Conservation (phyloP, 2,329 filamentous ascomycete genomes). For the Chrysosporium queenslandicum region DNA sequence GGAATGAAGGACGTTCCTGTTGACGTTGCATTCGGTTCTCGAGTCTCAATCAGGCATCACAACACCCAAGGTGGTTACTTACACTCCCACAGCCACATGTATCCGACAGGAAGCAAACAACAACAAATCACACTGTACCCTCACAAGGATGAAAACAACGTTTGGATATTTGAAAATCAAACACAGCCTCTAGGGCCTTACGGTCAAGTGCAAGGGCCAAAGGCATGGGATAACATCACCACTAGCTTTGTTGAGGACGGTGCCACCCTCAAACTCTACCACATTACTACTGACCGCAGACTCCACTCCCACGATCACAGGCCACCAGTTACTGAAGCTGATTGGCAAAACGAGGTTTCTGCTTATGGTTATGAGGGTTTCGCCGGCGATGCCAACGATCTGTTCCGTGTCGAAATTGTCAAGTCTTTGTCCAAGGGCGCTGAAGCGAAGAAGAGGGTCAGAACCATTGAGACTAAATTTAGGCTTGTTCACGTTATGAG, state of each 20-base stretch:
- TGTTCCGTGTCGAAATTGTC: slow-evolving; percentile 89
- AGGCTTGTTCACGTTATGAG: slow-evolving; percentile 93
- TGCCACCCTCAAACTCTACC: slow-evolving; percentile 70
- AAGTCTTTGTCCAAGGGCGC: slow-evolving; percentile 74
- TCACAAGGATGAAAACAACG: slow-evolving; percentile 97
- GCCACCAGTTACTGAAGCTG: slow-evolving; percentile 70
- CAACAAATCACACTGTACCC: slow-evolving; percentile 97
- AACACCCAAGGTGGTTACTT: slow-evolving; percentile 98
- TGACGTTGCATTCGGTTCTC: slow-evolving; percentile 81
- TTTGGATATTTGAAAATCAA: slow-evolving; percentile 90
- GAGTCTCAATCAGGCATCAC: slow-evolving; percentile 77
- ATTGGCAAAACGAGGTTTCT: slow-evolving; percentile 94
- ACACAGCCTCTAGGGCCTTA: slow-evolving; percentile 74
- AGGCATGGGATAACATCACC: slow-evolving; percentile 72
- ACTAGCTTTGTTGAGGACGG: slow-evolving; percentile 66
- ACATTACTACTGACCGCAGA: slow-evolving; percentile 70
- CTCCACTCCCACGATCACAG: slow-evolving; percentile 85
- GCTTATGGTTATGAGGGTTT: slow-evolving; percentile 97
- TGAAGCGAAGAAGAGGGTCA: slow-evolving; percentile 69
- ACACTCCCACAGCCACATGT: slow-evolving; percentile 96
- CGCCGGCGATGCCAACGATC: slow-evolving; percentile 89
- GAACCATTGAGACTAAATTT: slow-evolving; percentile 96
- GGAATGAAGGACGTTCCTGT: slow-evolving; percentile 90
- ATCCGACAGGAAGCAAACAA: slow-evolving; percentile 93
- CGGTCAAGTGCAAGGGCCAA: slow-evolving; percentile 68